Conservation (phyloP, 2,329 filamentous ascomycete species). For the Delphinella strobiligena region DNA sequence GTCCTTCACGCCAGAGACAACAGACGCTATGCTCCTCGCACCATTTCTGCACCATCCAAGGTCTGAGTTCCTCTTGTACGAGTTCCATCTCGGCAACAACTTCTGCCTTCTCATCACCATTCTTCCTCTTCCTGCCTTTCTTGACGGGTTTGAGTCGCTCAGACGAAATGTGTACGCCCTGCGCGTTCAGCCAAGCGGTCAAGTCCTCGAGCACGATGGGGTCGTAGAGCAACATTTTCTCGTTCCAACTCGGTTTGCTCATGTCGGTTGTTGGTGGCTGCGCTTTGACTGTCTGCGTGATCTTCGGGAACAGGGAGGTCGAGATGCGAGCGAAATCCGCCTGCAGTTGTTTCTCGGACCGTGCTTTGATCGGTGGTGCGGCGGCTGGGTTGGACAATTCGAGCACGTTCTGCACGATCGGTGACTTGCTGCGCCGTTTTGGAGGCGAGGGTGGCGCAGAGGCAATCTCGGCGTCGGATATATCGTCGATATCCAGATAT, state of each 20-base stretch:
- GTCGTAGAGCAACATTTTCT: conserved; percentile 90
- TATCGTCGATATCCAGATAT: conserved; percentile 15
- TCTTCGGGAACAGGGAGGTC: conserved; percentile 30
- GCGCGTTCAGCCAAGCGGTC: conserved; percentile 61
- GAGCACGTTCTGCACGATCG: neutral
- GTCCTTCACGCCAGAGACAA: conserved; percentile 56
- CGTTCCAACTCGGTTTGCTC: conserved; percentile 57
- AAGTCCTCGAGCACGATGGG: conserved; percentile 82
- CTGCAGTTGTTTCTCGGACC: conserved; percentile 1
- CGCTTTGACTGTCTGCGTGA: conserved; percentile 36
- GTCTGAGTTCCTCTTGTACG: conserved; percentile 20
- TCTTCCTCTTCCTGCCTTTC: conserved; percentile 12
- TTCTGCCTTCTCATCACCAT: conserved; percentile 1
- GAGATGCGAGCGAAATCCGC: conserved; percentile 21
- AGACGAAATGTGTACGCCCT: conserved; percentile 15
- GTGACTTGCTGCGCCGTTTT: conserved; percentile 6
- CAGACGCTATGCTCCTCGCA: conserved; percentile 80
- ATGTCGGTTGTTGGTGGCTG: conserved; percentile 30
- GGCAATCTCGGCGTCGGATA: conserved; percentile 20
- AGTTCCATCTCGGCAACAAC: conserved; percentile 11
- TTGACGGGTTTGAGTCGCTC: conserved; percentile 33
- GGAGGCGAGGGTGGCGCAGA: conserved; percentile 20
- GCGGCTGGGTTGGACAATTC: neutral
- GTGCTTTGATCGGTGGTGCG: neutral
- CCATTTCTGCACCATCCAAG: conserved; percentile 69